Evolutionary conservation across 345 rosid species (phyloP), one percentile per base, ranked within the genome.

Genomic region (Luvunga scandens): DNA sequence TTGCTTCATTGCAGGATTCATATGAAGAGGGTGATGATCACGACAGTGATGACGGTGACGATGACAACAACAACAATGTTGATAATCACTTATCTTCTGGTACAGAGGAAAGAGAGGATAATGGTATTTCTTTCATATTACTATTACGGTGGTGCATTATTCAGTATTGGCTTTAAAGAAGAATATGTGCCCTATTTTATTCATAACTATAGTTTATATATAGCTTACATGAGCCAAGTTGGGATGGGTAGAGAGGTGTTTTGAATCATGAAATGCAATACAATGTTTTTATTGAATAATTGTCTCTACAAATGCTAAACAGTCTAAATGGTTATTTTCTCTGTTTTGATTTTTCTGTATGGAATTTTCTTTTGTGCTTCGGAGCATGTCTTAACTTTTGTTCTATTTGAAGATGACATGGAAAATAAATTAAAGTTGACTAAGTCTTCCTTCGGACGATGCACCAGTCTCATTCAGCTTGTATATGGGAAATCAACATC

Each of bases 351-450:
- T 50, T 36, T 50, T 36, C 38, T 76, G 25, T 75, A 12, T 33
- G 21, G 48, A 42, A 18, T 13, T 76, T 63, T 6, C 42, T 28
- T 61, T 27, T 80, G 66, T n/a, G 73, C 71, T 82, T 78, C 45
- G 74, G 75, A 76, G 72, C 69, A 75, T 57, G 42, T 42, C 74
- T 28, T 64, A 22, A 71, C 59, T 10, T 12, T 66, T 84, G 71
- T 34, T 78, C 13, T 82, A 69, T 55, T 76, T 86, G 93, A 86
- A 73, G 89, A 80, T 76, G 87, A 75, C 79, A 79, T 84, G 85
- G 97, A 97, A 66, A 96, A 92, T 76, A 75, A 80, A 83, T 91
- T 98, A 60, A 90, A 91, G 80, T 93, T 98, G 98, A 94, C 88
- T 86, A 89, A 88, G 81, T 87, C 91, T 36, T 7, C 31, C 10